phyloP scores from a whole-genome alignment of 306 rosid species.

The Fragaria iinumae region DNA sequence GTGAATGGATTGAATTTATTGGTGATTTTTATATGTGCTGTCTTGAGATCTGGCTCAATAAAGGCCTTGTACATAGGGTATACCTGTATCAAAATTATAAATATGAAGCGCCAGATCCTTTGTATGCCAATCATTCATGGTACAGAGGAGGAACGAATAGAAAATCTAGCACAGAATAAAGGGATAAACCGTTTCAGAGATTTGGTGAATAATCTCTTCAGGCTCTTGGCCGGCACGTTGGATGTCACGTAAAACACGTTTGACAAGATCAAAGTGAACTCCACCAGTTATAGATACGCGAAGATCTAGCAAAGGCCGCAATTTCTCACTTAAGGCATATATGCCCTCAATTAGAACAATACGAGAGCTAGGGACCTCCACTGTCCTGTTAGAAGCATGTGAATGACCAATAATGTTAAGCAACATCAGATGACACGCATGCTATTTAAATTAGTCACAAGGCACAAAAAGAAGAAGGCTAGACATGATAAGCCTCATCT shows the following conservation, averaged over 20 bases:
- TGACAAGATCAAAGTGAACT: slow-evolving; percentile 96
- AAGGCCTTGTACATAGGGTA: slow-evolving; percentile 99
- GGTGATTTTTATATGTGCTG: slow-evolving; percentile 87
- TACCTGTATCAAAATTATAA: slow-evolving; percentile 50
- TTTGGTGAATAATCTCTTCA: slow-evolving; percentile 96
- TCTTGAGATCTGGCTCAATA: slow-evolving; percentile 98
- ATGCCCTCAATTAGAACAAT: slow-evolving; percentile 90
- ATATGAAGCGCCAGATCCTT: slow-evolving; percentile 28
- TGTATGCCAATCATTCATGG: slow-evolving; percentile 8
- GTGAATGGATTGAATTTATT: slow-evolving; percentile 94
- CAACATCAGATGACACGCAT: background rate
- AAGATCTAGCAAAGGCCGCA: slow-evolving; percentile 90
- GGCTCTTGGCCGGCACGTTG: slow-evolving; percentile 99
- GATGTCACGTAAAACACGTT: slow-evolving; percentile 94
- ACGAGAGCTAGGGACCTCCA: slow-evolving; percentile 88
- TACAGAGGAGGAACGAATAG: slow-evolving; percentile 14
- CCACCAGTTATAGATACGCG: slow-evolving; percentile 98
- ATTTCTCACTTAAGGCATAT: slow-evolving; percentile 83
- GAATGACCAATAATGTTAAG: slow-evolving; percentile 13
- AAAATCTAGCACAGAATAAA: slow-evolving; percentile 37
- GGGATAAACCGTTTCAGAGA: slow-evolving; percentile 88
- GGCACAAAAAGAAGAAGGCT: slow-evolving; percentile 3
- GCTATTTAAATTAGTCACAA: background rate
- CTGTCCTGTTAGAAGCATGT: slow-evolving; percentile 53
- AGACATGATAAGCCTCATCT: background rate